A percentile compares a stretch with the other conserved stretches of the same genome.
phyloP scores from a whole-genome alignment of 2,329 filamentous ascomycete genomes.

The Colletotrichum tabaci region DNA sequence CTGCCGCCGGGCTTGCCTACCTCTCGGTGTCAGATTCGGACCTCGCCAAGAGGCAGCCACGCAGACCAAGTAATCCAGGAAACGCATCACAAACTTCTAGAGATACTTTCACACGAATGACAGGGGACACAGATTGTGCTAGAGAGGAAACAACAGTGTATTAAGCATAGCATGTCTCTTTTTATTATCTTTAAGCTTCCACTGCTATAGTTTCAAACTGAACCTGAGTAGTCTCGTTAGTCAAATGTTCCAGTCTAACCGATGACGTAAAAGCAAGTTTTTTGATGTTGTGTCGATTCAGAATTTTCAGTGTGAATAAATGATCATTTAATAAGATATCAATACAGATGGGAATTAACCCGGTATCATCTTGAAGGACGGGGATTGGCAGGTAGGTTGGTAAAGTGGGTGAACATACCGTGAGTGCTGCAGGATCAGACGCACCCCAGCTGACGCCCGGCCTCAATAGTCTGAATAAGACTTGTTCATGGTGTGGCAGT shows the following conservation, averaged over 20 bases:
- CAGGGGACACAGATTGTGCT: not conserved
- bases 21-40: not conserved
- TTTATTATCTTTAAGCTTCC: not conserved
- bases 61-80: not conserved
- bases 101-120: not conserved
- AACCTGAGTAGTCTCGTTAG: constrained; percentile 5
- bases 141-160: not conserved
- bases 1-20: constrained; percentile 4
- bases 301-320: constrained; percentile 40
- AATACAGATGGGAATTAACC: constrained; percentile 30
- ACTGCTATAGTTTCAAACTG: not conserved
- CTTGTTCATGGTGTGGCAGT: not conserved
- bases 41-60: not conserved
- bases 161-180: too few relatives aligned
- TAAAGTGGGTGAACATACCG: constrained; percentile 16
- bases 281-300: constrained; percentile 21
- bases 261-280: not conserved
- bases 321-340: constrained; percentile 39
- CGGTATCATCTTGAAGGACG: constrained; percentile 33
- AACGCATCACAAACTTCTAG: not conserved
- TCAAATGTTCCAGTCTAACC: not conserved
- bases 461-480: constrained; percentile 5
- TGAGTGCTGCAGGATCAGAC: constrained; percentile 2
- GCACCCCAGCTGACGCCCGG: not conserved
- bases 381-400: not conserved